Evolutionary conservation across 371 early-diverging fungal species (phyloP).

Genomic region (Mucor plumbeus): DNA sequence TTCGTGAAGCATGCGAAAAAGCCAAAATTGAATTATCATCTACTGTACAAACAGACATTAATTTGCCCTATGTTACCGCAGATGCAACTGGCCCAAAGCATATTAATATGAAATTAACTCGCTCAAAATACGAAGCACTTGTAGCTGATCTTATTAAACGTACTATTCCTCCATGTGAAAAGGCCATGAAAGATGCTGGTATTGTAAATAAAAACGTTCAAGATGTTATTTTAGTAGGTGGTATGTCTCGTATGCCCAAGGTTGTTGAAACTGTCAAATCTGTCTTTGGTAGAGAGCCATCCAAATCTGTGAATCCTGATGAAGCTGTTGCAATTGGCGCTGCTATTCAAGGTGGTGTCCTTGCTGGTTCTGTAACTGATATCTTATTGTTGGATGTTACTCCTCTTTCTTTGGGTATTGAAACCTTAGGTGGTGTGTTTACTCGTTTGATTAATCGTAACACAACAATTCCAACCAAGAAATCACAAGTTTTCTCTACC

Average conservation of each 20-base stretch:
- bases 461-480: slow-evolving; percentile 98
- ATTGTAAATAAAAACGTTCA: slow-evolving; percentile 77
- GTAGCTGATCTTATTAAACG: slow-evolving; percentile 80
- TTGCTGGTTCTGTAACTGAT: slow-evolving; percentile 89
- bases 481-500: slow-evolving; percentile 96
- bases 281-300: slow-evolving; percentile 86
- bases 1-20: slow-evolving; percentile 94
- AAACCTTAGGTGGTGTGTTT: slow-evolving; percentile 94
- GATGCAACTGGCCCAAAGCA: slow-evolving; percentile 93
- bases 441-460: slow-evolving; percentile 94
- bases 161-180: slow-evolving; percentile 92
- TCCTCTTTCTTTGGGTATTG: slow-evolving; percentile 96
- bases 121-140: slow-evolving; percentile 89
- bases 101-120: slow-evolving; percentile 87
- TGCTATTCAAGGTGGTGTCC: slow-evolving; percentile 97
- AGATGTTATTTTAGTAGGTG: slow-evolving; percentile 98
- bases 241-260: slow-evolving; percentile 97
- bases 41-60: slow-evolving; percentile 88
- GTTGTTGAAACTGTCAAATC: slow-evolving; percentile 90
- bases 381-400: slow-evolving; percentile 95
- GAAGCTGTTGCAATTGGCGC: slow-evolving; percentile 99
- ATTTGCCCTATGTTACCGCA: slow-evolving; percentile 90
- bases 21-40: slow-evolving; percentile 95
- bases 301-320: slow-evolving; percentile 97
- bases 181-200: slow-evolving; percentile 94